Base-by-base conservation (phyloP, 257 asterid genomes). In the Lithospermum erythrorhizon region DNA sequence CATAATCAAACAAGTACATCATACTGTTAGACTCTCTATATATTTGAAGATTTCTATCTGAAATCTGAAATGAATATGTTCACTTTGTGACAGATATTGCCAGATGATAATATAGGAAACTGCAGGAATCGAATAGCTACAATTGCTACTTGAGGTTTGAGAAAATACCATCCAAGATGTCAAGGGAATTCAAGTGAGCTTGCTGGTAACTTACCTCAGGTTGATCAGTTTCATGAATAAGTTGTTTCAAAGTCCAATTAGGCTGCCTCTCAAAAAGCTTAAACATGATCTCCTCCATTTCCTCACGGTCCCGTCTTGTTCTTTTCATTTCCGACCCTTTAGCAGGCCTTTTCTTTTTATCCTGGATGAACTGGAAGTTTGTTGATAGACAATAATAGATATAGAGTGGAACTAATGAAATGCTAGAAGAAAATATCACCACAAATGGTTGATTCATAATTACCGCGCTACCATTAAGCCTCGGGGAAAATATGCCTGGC, bases 201-300 rank as follows among this genome's bases (percentile, higher is more conserved):
- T 27, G 21, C 22, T 49, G 60, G 23, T 47, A 6, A 65, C 67
- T 58, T 63, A 84, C 97, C 87, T 90, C 98, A 6, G 98, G 95
- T 70, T 90, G 98, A 70, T 90, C 85, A 3, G 98, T 90, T 73
- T 83, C 83, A 63, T 80, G 95, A 76, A 87, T 60, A n/a, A 87
- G 83, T 62, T 85, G 91, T 75, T 87, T 87, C 55, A 87, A 59
- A 9, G 95, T 83, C 96, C 98, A 90, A 74, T 85, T 90, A 62
- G 96, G 77, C 61, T 90, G 94, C 78, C 77, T 82, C 79, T 90
- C 96, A 70, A 90, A 90, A 35, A 87, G 94, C 81, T 84, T 90
- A 73, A 90, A 90, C 95, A 90, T 74, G 48, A 87, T 87, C 87
- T 82, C 83, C 69, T 90, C 96, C 94, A 90, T 85, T 74, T 85